These are phyloP conservation scores for Leucocoprinus birnbaumii DNA, from an alignment of 768 basidiomycete species.

Conservation along the genomic window DNA sequence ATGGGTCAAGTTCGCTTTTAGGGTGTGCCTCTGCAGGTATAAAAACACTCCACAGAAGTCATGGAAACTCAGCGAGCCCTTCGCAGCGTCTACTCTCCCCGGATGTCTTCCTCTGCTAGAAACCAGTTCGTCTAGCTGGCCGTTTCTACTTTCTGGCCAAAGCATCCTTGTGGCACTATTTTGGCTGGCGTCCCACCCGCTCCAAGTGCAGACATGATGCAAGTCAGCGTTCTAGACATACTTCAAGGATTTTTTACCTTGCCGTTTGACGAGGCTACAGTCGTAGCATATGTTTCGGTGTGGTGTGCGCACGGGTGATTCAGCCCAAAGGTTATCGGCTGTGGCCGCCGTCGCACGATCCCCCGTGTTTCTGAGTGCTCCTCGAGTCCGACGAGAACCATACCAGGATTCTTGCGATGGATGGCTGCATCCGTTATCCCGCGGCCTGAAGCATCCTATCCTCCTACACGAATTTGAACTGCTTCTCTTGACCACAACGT, in stretches of 20 bases:
- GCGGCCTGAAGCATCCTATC: constrained; percentile 1
- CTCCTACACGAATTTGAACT: neutral
- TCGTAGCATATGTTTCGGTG: neutral
- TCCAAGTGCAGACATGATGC: too few relatives aligned
- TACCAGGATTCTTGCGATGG: constrained; percentile 13
- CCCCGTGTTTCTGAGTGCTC: neutral
- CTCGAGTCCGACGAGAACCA: constrained; percentile 9
- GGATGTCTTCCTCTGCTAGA: neutral
- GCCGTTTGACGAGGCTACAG: neutral
- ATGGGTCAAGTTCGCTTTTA: neutral
- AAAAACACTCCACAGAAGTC: neutral
- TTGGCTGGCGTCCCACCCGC: too few relatives aligned
- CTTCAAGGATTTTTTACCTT: too few relatives aligned
- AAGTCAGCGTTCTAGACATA: too few relatives aligned
- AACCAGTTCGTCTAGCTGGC: neutral
- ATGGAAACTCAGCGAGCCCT: neutral
- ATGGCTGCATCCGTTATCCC: constrained; percentile 12
- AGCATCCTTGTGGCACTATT: too few relatives aligned
- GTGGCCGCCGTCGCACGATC: constrained; percentile 9
- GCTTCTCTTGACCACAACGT: neutral
- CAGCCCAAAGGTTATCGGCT: constrained; percentile 9
- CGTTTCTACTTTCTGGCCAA: too few relatives aligned
- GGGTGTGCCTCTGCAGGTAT: neutral
- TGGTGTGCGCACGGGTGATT: neutral
- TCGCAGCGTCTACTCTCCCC: neutral